Evolutionary conservation across 1,139 yeast genomes (phyloP).

Genomic region (Zygosaccharomyces pseudobailii): DNA sequence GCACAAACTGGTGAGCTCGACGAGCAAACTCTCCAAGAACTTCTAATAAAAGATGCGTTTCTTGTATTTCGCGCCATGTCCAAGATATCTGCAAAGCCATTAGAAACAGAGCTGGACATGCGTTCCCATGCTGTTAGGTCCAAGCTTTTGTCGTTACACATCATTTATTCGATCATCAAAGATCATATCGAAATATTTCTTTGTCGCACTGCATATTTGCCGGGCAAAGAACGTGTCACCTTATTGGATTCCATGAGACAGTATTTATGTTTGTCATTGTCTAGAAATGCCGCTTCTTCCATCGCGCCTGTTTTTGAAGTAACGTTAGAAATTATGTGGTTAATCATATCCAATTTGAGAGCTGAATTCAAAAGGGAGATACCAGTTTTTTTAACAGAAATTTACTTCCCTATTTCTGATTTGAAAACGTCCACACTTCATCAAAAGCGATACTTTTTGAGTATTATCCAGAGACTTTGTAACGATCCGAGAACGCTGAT

Average conservation of each 20-base stretch:
- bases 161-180: conserved; percentile 78
- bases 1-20: conserved; percentile 22
- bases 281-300: conserved; percentile 90
- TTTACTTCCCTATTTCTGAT: conserved; percentile 90
- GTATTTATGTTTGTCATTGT: conserved; percentile 73
- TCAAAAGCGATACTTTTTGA: conserved; percentile 81
- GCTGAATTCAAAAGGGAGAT: conserved; percentile 87
- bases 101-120: conserved; percentile 78
- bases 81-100: conserved; percentile 76
- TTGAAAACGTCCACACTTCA: conserved; percentile 88
- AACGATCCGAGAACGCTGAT: conserved; percentile 86
- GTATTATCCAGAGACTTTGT: conserved; percentile 73
- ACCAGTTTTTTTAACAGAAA: conserved; percentile 88
- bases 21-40: conserved; percentile 46
- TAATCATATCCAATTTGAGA: conserved; percentile 74
- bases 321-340: conserved; percentile 89
- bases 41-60: conserved; percentile 84
- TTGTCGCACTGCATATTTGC: conserved; percentile 57
- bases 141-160: conserved; percentile 79
- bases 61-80: conserved; percentile 92
- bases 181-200: conserved; percentile 82
- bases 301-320: conserved; percentile 90
- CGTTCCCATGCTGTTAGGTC: conserved; percentile 90
- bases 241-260: conserved; percentile 80
- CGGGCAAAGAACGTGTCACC: conserved; percentile 55